These are phyloP conservation scores for Beta lomatogona DNA, from an alignment of 179 eudicot species.

Conservation along the genomic window DNA sequence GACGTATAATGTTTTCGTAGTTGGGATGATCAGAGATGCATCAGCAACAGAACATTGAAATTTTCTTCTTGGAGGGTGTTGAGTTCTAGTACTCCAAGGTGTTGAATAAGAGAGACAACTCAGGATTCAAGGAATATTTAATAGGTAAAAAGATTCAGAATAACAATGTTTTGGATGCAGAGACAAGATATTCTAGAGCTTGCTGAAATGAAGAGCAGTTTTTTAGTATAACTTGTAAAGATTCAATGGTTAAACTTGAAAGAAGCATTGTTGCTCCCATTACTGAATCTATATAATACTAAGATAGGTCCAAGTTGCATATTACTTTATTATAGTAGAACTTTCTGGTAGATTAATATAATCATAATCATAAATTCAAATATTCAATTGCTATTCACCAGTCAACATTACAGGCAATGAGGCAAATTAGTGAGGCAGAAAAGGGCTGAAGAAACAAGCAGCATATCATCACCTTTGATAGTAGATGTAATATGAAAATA, in stretches of 20 bases:
- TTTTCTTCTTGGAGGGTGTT: neutral
- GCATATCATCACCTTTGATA: too few relatives aligned
- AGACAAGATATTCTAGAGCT: slow-evolving; percentile 13
- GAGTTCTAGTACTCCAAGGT: slow-evolving; percentile 9
- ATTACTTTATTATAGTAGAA: neutral
- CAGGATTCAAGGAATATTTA: slow-evolving; percentile 23
- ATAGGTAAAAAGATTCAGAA: slow-evolving; percentile 18
- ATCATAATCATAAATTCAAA: too few relatives aligned
- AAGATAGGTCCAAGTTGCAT: neutral
- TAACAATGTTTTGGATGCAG: slow-evolving; percentile 17
- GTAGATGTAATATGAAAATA: too few relatives aligned
- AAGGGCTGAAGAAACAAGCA: neutral
- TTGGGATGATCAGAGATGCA: neutral
- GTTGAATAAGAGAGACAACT: slow-evolving; percentile 17
- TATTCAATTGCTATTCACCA: neutral
- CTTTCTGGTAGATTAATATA: too few relatives aligned
- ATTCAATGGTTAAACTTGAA: slow-evolving; percentile 1
- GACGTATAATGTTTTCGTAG: slow-evolving; percentile 1
- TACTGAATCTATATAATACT: slow-evolving; percentile 1
- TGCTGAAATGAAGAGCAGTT: neutral
- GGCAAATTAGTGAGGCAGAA: slow-evolving; percentile 2
- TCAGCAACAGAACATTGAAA: neutral
- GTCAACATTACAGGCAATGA: neutral
- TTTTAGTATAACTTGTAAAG: neutral
- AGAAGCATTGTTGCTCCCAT: slow-evolving; percentile 18